These are phyloP conservation scores for Fraxinus platypoda DNA, from an alignment of 305 asterid genomes.

Conservation along the genomic window DNA sequence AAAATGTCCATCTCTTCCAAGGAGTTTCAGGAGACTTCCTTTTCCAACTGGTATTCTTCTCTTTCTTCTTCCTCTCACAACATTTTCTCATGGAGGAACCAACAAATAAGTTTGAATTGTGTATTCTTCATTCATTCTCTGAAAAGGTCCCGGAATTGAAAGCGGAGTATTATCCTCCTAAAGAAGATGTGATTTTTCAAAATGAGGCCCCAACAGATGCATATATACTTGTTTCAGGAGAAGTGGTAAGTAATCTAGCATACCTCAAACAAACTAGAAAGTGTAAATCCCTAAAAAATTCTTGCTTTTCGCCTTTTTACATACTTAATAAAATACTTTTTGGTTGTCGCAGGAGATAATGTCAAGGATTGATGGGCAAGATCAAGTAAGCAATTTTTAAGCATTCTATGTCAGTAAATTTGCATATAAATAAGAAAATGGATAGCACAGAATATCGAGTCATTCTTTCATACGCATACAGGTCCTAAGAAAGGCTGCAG, in stretches of 20 bases:
- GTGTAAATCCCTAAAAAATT: neutral
- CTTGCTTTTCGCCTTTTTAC: slow-evolving; percentile 13
- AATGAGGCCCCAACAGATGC: slow-evolving; percentile 75
- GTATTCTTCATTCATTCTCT: neutral
- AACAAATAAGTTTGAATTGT: neutral
- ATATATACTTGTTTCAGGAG: slow-evolving; percentile 77
- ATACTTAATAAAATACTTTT: neutral
- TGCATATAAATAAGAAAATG: neutral
- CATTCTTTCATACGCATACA: slow-evolving; percentile 19
- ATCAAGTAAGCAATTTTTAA: slow-evolving; percentile 46
- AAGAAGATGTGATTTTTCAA: slow-evolving; percentile 73
- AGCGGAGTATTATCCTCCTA: slow-evolving; percentile 85
- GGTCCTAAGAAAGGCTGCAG: slow-evolving; percentile 59
- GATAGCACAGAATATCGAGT: neutral
- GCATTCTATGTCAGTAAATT: neutral
- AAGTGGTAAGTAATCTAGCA: slow-evolving; percentile 51
- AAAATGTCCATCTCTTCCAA: slow-evolving; percentile 55
- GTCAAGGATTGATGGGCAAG: slow-evolving; percentile 48
- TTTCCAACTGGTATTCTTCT: slow-evolving; percentile 63
- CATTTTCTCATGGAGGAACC: neutral
- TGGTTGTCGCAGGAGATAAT: slow-evolving; percentile 53
- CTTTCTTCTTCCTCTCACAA: neutral
- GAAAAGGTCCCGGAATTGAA: slow-evolving; percentile 81
- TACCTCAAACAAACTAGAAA: slow-evolving; percentile 2
- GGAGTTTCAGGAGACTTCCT: slow-evolving; percentile 79